Base-by-base conservation (phyloP, 495 filamentous ascomycete genomes). In the Penicillium turbatum region DNA sequence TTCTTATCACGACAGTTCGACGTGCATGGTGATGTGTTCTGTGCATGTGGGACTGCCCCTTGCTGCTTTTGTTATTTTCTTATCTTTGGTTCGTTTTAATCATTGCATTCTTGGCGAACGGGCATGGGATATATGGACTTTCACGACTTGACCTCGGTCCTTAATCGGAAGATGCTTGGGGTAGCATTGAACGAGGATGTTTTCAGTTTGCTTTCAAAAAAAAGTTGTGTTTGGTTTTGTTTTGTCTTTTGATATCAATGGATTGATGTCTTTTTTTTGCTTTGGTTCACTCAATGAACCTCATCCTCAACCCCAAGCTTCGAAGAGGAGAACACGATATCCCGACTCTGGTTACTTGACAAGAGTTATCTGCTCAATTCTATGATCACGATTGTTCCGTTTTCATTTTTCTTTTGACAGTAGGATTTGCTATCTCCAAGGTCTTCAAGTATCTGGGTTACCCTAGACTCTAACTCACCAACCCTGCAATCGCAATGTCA, bases 91-190 rank as follows among this genome's bases (percentile, higher is more conserved):
- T 24, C 21, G 21, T 24, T 57, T 38, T 59, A 59, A 56, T 62
- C 46, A 51, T 62, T 65, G 59, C 59, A 62, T 65, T 65, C 34
- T 51, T 60, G 69, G 69, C 67, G 71, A 72, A 73, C 56, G 53
- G 69, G 67, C 66, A 69, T 65, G 62, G 70, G 63, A 61, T 60
- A 67, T 69, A 66, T 64, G 59, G 60, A 59, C 51, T 35, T 47
- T 61, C 61, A 64, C 56, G 53, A 56, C 34, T 51, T 50, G 45
- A 40, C 43, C 41, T 43, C 43, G 51, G 59, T 57, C 57, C 53
- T 53, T 64, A 64, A 64, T 64, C 46, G 58, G 54, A 53, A 57
- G 52, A 59, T 59, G 52, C 47, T 40, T 49, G 39, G 36, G 37
- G 36, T 41, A 54, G 32, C 31, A 56, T 36, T 34, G 38, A 42